Base-by-base conservation (phyloP, 345 rosid species). In the Rubroshorea leprosula region DNA sequence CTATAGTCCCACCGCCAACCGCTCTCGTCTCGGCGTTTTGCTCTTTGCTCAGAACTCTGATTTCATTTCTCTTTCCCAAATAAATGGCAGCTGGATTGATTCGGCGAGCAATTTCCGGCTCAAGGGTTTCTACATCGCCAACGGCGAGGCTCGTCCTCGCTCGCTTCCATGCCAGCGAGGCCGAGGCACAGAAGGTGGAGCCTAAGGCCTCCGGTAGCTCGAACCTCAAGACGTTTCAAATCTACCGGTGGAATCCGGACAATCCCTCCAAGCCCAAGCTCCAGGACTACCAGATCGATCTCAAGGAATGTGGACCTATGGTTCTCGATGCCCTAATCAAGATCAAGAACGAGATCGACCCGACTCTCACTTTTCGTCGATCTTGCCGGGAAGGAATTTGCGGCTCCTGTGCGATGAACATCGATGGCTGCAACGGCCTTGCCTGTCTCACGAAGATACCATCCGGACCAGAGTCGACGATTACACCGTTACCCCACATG, bases 341-440 rank as follows among this genome's bases (percentile, higher is more conserved):
- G 85, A 92, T 92, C 57, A 92, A 92, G 80, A 92, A 81, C 80
- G 98, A 92, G 80, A 80, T 92, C 70, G 96, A 92, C 54, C 96
- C 96, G 0, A 49, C 96, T 20, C 81, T 92, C 17, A 92, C 98
- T 49, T 92, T 92, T 78, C 87, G 98, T 25, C 81, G 98, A 7
- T 92, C 98, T 4, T 92, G 96, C 76, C 86, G 98, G 2, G 98
- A 92, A 71, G 98, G 98, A 7, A 92, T 92, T 49, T 89, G 97
- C 51, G 97, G 98, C 5, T 92, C 97, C 9, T 86, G 98, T 26
- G 95, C 98, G 2, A 92, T 92, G 98, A 92, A 84, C 71, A 92
- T 92, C 27, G 87, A 92, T 68, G 98, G 98, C 21, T 84, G 98
- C 54, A 89, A 92, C 67, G 94, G 98, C 21, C 80, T 92, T 1